Evolutionary conservation across 805 yeast genomes (phyloP), one percentile per base, ranked within the genome.

Genomic region (Candida qinlingensis): DNA sequence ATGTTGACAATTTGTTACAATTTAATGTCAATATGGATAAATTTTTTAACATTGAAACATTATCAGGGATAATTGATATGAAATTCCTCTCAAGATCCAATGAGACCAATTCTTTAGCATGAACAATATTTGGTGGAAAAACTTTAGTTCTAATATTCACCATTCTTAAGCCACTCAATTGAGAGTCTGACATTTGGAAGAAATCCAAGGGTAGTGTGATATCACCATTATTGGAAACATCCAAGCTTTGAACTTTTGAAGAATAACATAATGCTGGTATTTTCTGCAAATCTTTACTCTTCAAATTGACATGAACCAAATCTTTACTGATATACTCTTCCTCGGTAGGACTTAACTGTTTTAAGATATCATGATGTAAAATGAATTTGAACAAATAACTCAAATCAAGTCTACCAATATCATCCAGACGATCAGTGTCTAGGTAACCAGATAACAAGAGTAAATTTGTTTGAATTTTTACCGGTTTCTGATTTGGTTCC

Each of bases 191-290:
- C 44, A 70, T 79, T 62, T 89, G 96, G 58, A 91, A 81, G 62
- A 91, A 91, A 61, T 90, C 96, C 47, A 80, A 69, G 0, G 97
- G 96, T 34, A 91, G 71, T 50, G 82, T 80, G 46, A 92, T 83
- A 13, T 95, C 85, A 4, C 96, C 96, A 62, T 91, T 91, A 53
- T 85, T 80, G 2, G 95, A 85, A 7, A 89, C 88, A 64, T 91
- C 92, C 52, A 91, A 72, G 52, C 83, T 75, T 56, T 85, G 86
- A 49, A 91, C 88, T 53, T 87, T 92, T 48, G 83, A 77, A 0
- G 96, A 87, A 62, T 85, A 89, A 53, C 91, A 79, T 30, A 85
- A 75, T 46, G 88, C 85, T 0, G 97, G 97, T 7, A 92, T 86
- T 19, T 88, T 87, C 53, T 87, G 88, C 48, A 91, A 70, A 56